phyloP scores from a whole-genome alignment of 2,329 filamentous ascomycete species.

The Orbilia quercus region DNA sequence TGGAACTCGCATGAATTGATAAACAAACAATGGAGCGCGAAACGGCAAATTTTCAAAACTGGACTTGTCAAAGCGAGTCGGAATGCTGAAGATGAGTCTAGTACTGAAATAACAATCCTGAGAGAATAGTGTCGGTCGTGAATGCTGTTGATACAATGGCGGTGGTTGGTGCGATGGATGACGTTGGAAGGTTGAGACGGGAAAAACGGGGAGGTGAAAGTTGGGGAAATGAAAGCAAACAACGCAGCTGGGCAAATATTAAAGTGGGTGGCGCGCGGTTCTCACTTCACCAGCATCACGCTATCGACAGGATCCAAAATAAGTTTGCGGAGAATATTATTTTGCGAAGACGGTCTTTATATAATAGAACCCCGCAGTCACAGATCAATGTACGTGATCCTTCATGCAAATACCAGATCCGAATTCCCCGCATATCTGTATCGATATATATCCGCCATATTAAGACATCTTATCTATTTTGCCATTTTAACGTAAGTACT shows the following conservation, averaged over 20 bases:
- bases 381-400: too few species aligned
- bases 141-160: not conserved
- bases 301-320: not conserved
- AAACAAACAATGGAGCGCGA: not conserved
- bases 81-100: conserved; percentile 6
- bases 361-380: too few species aligned
- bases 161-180: conserved; percentile 32
- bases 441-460: too few species aligned
- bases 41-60: conserved; percentile 13
- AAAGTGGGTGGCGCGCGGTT: not conserved
- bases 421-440: too few species aligned
- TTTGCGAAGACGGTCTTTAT: too few species aligned
- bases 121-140: not conserved
- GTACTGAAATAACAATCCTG: not conserved
- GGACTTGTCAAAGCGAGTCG: conserved; percentile 11
- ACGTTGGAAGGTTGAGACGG: conserved; percentile 4
- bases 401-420: too few species aligned
- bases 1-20: conserved; percentile 5
- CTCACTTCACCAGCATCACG: not conserved
- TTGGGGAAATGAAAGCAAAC: not conserved
- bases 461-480: too few species aligned
- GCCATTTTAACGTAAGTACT: too few species aligned
- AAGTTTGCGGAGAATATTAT: not conserved
- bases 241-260: not conserved
- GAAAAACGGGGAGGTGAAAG: not conserved